phyloP scores from a whole-genome alignment of 2,329 filamentous ascomycete genomes.

The Arthrinium puccinioides region DNA sequence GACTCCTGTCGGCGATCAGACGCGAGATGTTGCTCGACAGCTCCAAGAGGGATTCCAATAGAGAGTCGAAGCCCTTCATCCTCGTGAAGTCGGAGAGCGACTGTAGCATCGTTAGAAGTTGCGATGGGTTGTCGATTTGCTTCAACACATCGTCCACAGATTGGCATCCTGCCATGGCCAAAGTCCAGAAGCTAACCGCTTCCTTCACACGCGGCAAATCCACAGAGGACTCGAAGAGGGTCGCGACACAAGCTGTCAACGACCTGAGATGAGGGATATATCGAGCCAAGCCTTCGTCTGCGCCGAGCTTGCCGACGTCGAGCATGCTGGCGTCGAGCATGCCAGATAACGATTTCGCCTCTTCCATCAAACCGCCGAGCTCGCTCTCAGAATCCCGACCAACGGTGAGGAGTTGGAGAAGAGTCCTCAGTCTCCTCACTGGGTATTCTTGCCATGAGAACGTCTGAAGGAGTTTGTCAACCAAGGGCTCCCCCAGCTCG shows the following conservation, averaged over 20 bases:
- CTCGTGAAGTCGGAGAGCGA: slow-evolving; percentile 44
- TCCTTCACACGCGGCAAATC: slow-evolving; percentile 23
- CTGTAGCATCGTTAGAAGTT: slow-evolving; percentile 41
- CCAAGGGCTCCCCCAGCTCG: slow-evolving; percentile 35
- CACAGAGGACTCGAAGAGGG: slow-evolving; percentile 31
- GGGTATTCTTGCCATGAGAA: slow-evolving; percentile 44
- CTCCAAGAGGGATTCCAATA: slow-evolving; percentile 40
- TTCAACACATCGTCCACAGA: slow-evolving; percentile 33
- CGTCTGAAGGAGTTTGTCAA: slow-evolving; percentile 39
- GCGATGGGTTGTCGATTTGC: slow-evolving; percentile 41
- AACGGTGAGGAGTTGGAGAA: slow-evolving; percentile 40
- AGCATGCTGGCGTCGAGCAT: slow-evolving; percentile 27
- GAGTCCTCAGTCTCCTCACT: slow-evolving; percentile 42
- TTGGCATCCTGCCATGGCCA: slow-evolving; percentile 29
- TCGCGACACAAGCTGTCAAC: slow-evolving; percentile 35
- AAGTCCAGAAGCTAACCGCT: slow-evolving; percentile 37
- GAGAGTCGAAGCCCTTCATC: slow-evolving; percentile 39
- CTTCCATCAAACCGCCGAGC: slow-evolving; percentile 29
- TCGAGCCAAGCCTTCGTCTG: slow-evolving; percentile 35
- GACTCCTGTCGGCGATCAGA: slow-evolving; percentile 19
- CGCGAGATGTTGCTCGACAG: slow-evolving; percentile 36
- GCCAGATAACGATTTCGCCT: slow-evolving; percentile 30
- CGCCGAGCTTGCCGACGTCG: slow-evolving; percentile 28
- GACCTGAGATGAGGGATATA: slow-evolving; percentile 43
- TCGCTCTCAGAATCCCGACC: slow-evolving; percentile 37